Evolutionary conservation across 2,329 filamentous ascomycete species (phyloP).

Genomic region (Pochonia chlamydosporia): DNA sequence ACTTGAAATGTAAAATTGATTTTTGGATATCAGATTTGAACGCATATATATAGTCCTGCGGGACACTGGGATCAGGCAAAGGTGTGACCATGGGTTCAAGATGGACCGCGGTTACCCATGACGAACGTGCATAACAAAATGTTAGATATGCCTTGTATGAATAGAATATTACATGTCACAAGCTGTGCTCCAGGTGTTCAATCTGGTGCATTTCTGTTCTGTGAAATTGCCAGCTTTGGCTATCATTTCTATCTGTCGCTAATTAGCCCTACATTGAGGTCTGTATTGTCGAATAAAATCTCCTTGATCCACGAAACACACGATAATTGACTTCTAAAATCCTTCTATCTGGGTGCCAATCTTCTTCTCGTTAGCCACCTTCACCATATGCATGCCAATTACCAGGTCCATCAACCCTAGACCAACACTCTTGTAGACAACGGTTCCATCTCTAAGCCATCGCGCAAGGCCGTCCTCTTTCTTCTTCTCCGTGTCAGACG

Average conservation of each 20-base stretch:
- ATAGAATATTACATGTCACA: conserved; percentile 13
- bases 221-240: not conserved
- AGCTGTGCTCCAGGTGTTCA: too few species aligned
- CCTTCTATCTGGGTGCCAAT: conserved; percentile 46
- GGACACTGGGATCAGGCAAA: not conserved
- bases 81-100: not conserved
- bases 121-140: not conserved
- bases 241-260: not conserved
- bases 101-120: not conserved
- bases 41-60: not conserved
- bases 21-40: not conserved
- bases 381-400: conserved; percentile 52
- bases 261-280: too few species aligned
- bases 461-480: conserved; percentile 44
- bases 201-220: too few species aligned
- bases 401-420: conserved; percentile 62
- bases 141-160: conserved; percentile 16
- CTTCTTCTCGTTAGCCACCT: conserved; percentile 47
- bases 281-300: too few species aligned
- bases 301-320: too few species aligned
- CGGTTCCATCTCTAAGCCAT: conserved; percentile 57
- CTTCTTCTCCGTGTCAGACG: conserved; percentile 32
- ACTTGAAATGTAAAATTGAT: conserved; percentile 4
- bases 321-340: conserved; percentile 9
- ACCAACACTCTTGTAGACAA: conserved; percentile 64